Conservation (phyloP, 1,284 basidiomycete species). For the Schizophyllum commune region DNA sequence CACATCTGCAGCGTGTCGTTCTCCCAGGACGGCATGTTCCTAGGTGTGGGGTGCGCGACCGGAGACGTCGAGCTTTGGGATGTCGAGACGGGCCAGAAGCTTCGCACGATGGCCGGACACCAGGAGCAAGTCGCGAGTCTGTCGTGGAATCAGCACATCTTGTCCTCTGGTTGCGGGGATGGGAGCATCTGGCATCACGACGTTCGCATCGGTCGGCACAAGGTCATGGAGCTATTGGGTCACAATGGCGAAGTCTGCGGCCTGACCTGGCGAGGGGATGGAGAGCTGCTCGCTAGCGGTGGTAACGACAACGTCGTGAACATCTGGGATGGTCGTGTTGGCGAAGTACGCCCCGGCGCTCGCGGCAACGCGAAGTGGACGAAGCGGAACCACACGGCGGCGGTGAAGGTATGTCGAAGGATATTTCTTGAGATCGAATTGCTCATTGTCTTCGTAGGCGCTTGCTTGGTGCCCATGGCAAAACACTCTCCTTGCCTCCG, state of each 20-base stretch:
- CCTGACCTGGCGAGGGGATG: constrained; percentile 75
- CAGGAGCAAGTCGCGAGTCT: constrained; percentile 75
- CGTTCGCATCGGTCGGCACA: constrained; percentile 80
- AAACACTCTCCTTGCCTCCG: constrained; percentile 83
- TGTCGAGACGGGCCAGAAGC: constrained; percentile 69
- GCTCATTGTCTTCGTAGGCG: constrained; percentile 41
- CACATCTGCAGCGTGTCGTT: constrained; percentile 81
- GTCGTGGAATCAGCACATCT: constrained; percentile 80
- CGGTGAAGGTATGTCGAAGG: constrained; percentile 66
- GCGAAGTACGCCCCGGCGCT: constrained; percentile 52
- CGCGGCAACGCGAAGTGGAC: constrained; percentile 79
- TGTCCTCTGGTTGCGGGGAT: constrained; percentile 85
- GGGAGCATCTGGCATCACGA: constrained; percentile 95
- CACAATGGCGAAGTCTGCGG: constrained; percentile 90
- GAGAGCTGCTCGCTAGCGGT: constrained; percentile 86
- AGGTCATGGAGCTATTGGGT: constrained; percentile 82
- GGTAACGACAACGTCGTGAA: constrained; percentile 97
- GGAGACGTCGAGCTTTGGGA: constrained; percentile 98
- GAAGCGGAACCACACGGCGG: constrained; percentile 90
- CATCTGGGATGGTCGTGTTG: constrained; percentile 85
- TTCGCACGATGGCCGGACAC: constrained; percentile 86
- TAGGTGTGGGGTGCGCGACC: constrained; percentile 80
- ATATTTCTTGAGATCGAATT: neutral
- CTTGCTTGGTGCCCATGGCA: constrained; percentile 99
- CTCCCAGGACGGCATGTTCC: constrained; percentile 80